Conservation (phyloP, 2,329 filamentous ascomycete species). For the Stachybotrys elegans region DNA sequence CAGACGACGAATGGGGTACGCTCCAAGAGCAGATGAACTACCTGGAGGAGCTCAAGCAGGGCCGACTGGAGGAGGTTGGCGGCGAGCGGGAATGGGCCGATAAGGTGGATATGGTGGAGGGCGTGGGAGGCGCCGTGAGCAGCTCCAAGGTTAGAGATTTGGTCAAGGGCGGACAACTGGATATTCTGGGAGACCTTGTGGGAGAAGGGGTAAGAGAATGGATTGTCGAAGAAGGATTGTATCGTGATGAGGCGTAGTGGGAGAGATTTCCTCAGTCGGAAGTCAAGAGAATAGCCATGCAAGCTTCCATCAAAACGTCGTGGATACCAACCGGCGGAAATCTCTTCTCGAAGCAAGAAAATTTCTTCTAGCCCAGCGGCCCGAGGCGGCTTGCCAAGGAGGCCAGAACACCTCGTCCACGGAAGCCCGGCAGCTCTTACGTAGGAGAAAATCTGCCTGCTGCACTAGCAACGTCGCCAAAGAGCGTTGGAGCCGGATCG, state of each 20-base stretch:
- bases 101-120: constrained; percentile 56
- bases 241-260: constrained; percentile 32
- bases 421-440: no score
- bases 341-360: no score
- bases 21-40: constrained; percentile 41
- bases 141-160: constrained; percentile 61
- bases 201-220: constrained; percentile 51
- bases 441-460: no score
- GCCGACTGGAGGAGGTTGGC: constrained; percentile 45
- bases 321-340: neutral
- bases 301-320: neutral
- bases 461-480: no score
- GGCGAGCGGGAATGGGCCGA: constrained; percentile 53
- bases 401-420: no score
- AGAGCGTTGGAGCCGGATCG: no score
- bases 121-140: constrained; percentile 40
- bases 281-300: no score
- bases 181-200: constrained; percentile 47
- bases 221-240: constrained; percentile 53
- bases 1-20: constrained; percentile 55
- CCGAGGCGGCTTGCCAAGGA: no score
- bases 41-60: constrained; percentile 41
- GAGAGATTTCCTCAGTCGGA: no score
- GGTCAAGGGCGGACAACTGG: constrained; percentile 36
- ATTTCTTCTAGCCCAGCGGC: no score